Evolutionary conservation across 202 grass and related monocot genomes (phyloP).

Genomic region (Carex arenaria): DNA sequence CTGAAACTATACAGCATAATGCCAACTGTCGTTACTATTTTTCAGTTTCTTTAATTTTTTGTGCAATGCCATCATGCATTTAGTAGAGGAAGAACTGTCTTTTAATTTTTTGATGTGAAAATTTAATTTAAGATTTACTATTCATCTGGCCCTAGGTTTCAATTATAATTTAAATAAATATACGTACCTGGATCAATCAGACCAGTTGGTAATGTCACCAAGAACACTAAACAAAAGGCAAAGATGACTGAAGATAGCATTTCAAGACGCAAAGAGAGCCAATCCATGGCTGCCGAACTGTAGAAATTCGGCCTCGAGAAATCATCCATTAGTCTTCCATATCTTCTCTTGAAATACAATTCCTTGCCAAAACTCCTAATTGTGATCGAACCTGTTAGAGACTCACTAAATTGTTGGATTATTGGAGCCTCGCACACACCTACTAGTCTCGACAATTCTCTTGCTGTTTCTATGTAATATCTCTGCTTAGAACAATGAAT

Average conservation of each 20-base stretch:
- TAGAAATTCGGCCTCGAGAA: slow-evolving; percentile 57
- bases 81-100: background rate
- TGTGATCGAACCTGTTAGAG: slow-evolving; percentile 62
- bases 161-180: background rate
- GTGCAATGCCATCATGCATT: background rate
- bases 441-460: slow-evolving; percentile 63
- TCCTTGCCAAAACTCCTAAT: slow-evolving; percentile 82
- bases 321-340: slow-evolving; percentile 57
- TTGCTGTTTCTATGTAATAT: slow-evolving; percentile 78
- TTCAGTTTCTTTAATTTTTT: background rate
- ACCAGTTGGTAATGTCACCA: slow-evolving; percentile 51
- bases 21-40: background rate
- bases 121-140: background rate
- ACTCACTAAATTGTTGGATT: slow-evolving; percentile 81
- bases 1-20: background rate
- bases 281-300: slow-evolving; percentile 40
- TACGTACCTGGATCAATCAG: slow-evolving; percentile 62
- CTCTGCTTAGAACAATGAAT: slow-evolving; percentile 22
- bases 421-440: slow-evolving; percentile 73
- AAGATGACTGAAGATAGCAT: slow-evolving; percentile 69
- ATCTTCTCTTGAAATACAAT: slow-evolving; percentile 42
- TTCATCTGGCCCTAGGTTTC: background rate
- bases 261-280: slow-evolving; percentile 69
- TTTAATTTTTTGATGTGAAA: background rate
- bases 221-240: slow-evolving; percentile 67